Conservation (phyloP, 208 protist genomes). For the Lotmaria passim region DNA sequence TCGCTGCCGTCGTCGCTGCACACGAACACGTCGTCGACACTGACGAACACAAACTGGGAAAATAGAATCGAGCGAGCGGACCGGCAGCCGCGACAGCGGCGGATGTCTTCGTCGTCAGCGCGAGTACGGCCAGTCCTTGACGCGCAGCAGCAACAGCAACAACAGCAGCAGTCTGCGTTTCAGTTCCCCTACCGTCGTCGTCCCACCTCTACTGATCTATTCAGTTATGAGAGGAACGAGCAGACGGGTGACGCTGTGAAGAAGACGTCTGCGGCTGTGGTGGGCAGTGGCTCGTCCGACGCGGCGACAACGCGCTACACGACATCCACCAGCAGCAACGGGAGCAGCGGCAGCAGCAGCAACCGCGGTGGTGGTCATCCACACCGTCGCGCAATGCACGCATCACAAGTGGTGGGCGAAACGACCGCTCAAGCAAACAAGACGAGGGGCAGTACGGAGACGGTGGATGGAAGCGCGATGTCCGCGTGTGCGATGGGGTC, state of each 20-base stretch:
- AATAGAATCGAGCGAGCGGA: neutral
- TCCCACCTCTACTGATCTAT: no score
- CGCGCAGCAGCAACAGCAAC: no score
- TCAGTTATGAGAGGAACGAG: no score
- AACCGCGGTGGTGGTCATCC: no score
- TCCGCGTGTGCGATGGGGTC: neutral
- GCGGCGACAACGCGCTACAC: constrained; percentile 36
- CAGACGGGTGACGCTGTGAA: no score
- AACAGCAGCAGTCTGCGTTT: no score
- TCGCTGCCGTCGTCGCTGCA: constrained; percentile 19
- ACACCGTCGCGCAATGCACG: no score
- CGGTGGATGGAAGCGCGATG: neutral
- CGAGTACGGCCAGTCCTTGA: constrained; percentile 24
- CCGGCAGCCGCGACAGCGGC: neutral
- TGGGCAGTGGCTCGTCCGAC: constrained; percentile 11
- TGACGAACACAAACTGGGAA: neutral
- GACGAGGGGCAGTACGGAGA: neutral
- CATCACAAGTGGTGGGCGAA: no score
- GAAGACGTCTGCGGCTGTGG: no score
- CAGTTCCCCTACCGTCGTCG: neutral
- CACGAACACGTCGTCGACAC: constrained; percentile 8
- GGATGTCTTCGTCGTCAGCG: neutral
- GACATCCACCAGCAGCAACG: neutral
- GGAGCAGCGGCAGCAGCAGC: no score
- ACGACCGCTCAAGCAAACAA: no score